These are phyloP conservation scores for Paraleonurus japonicus DNA, from an alignment of 257 asterid genomes.

Conservation along the genomic window DNA sequence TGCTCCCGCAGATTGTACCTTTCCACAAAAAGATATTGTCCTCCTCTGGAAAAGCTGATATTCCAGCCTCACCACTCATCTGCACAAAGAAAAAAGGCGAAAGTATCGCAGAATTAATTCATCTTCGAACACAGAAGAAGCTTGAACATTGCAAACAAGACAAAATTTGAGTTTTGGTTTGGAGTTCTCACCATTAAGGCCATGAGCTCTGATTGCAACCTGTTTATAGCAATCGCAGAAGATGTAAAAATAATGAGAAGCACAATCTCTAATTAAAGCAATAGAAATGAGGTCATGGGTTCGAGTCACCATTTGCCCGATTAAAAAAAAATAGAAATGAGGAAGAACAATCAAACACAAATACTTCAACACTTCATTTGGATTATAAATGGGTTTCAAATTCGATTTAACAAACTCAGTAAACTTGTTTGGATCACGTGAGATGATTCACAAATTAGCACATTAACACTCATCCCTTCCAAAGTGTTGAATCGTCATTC, in stretches of 20 bases:
- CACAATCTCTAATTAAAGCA: not conserved
- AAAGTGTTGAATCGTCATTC: too few relatives aligned
- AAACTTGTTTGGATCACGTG: not conserved
- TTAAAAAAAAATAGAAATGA: too few relatives aligned
- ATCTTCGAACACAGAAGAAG: not conserved
- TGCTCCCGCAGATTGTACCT: constrained; percentile 81
- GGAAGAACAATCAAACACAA: not conserved
- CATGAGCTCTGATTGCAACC: constrained; percentile 87
- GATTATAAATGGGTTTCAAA: not conserved
- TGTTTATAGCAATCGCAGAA: constrained; percentile 18
- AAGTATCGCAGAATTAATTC: not conserved
- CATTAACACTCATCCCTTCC: too few relatives aligned
- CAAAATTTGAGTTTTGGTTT: not conserved
- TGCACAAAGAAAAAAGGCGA: not conserved
- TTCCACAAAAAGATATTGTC: constrained; percentile 85
- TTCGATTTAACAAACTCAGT: not conserved
- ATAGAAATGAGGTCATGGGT: too few relatives aligned
- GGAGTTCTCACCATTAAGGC: constrained; percentile 67
- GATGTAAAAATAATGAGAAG: not conserved
- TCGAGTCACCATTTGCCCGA: too few relatives aligned
- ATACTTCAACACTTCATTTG: not conserved
- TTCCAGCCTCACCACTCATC: constrained; percentile 83
- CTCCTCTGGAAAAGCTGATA: constrained; percentile 87
- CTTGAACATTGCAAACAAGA: not conserved
- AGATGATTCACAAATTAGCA: too few relatives aligned